Percentiles rank a stretch among this genome's conserved stretches.
phyloP scores from a whole-genome alignment of 805 yeast genomes.

The Sungouiella thailandica region DNA sequence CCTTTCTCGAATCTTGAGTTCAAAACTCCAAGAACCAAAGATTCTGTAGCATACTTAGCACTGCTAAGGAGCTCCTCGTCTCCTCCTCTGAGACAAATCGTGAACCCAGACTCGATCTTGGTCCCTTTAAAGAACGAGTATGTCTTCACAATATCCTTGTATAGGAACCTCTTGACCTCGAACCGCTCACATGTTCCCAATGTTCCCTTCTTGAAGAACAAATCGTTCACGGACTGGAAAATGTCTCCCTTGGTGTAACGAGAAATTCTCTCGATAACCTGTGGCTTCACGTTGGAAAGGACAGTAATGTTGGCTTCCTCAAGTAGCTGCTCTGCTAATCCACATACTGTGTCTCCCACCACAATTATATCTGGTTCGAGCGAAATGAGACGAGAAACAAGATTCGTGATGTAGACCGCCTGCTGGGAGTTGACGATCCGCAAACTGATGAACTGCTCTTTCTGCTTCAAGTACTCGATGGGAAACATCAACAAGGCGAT shows the following conservation, averaged over 20 bases:
- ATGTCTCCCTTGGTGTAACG: slow-evolving; percentile 80
- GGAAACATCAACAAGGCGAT: slow-evolving; percentile 86
- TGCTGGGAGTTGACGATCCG: slow-evolving; percentile 86
- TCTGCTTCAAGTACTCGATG: slow-evolving; percentile 72
- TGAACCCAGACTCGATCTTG: slow-evolving; percentile 68
- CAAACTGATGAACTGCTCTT: slow-evolving; percentile 75
- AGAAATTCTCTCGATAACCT: slow-evolving; percentile 73
- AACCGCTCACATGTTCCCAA: slow-evolving; percentile 74
- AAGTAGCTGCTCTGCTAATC: slow-evolving; percentile 68
- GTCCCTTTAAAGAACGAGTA: slow-evolving; percentile 80
- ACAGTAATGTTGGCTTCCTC: slow-evolving; percentile 78
- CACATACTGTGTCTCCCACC: slow-evolving; percentile 75
- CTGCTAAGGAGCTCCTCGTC: slow-evolving; percentile 54
- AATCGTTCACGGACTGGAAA: slow-evolving; percentile 77
- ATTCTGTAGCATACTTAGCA: slow-evolving; percentile 74
- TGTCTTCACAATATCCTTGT: slow-evolving; percentile 55
- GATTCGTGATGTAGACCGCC: slow-evolving; percentile 71
- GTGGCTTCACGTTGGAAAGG: slow-evolving; percentile 73
- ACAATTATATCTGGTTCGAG: slow-evolving; percentile 75
- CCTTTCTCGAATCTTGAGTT: slow-evolving; percentile 69
- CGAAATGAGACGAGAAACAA: slow-evolving; percentile 73
- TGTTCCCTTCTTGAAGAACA: slow-evolving; percentile 54
- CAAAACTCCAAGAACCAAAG: slow-evolving; percentile 73
- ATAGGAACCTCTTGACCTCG: slow-evolving; percentile 63
- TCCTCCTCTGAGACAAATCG: slow-evolving; percentile 82